phyloP scores from a whole-genome alignment of 169 alveolate species.

The Plasmodium blacklocki region DNA sequence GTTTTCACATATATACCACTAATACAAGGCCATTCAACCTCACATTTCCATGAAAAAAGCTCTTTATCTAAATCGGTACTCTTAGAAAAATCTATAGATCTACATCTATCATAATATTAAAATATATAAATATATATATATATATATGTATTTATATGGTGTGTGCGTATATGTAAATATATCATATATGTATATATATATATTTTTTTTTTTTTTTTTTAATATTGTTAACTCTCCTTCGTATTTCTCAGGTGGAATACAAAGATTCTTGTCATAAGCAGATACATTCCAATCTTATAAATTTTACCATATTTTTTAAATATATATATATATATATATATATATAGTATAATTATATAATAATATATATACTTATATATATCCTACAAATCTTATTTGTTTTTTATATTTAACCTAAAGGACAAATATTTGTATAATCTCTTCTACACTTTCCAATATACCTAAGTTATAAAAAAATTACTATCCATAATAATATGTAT shows the following conservation, averaged over 20 bases:
- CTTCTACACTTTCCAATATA: slow-evolving; percentile 72
- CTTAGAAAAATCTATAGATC: slow-evolving; percentile 73
- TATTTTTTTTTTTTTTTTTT: background rate
- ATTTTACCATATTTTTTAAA: background rate
- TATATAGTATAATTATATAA: background rate
- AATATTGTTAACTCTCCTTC: slow-evolving; percentile 53
- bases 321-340: background rate
- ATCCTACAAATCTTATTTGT: background rate
- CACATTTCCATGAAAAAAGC: slow-evolving; percentile 67
- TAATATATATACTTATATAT: background rate
- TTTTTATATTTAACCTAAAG: slow-evolving; percentile 46
- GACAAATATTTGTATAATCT: slow-evolving; percentile 52
- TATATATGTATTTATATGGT: background rate
- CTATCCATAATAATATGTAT: too few species aligned
- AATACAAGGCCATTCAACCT: slow-evolving; percentile 84
- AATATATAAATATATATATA: slow-evolving; percentile 36
- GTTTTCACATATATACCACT: slow-evolving; percentile 32
- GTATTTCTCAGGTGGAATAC: slow-evolving; percentile 71
- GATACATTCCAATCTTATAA: slow-evolving; percentile 52
- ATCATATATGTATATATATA: slow-evolving; percentile 30
- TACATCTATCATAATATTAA: slow-evolving; percentile 62
- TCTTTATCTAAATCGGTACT: slow-evolving; percentile 46
- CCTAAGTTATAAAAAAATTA: slow-evolving; percentile 6
- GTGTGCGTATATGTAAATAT: background rate
- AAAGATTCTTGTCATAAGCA: slow-evolving; percentile 47